Evolutionary conservation across 2,329 filamentous ascomycete species (phyloP).

Genomic region (Dendrostoma leiphaemia): DNA sequence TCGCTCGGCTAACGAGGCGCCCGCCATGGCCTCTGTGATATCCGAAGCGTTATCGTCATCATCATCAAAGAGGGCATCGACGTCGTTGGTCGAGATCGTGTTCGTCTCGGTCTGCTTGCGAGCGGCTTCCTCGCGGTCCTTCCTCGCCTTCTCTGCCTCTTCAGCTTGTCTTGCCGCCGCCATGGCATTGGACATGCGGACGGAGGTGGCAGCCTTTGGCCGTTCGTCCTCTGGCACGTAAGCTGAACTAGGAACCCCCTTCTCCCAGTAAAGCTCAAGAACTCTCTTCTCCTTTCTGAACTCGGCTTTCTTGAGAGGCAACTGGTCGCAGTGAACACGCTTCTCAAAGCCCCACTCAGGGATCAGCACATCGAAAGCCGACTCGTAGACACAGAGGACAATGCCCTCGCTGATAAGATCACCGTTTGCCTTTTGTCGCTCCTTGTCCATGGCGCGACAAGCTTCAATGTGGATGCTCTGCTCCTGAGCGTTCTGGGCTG

Average conservation of each 20-base stretch:
- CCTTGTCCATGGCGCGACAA: slow-evolving; percentile 93
- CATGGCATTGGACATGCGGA: slow-evolving; percentile 71
- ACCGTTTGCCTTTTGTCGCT: slow-evolving; percentile 78
- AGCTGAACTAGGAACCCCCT: slow-evolving; percentile 92
- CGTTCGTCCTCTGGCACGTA: slow-evolving; percentile 97
- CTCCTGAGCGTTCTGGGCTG: slow-evolving; percentile 93
- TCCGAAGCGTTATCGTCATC: slow-evolving; percentile 87
- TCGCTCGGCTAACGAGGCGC: slow-evolving; percentile 83
- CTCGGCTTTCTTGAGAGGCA: slow-evolving; percentile 98
- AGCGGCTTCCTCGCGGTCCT: slow-evolving; percentile 86
- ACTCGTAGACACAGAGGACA: slow-evolving; percentile 96
- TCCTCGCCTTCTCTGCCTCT: slow-evolving; percentile 74
- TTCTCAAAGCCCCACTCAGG: slow-evolving; percentile 99
- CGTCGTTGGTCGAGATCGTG: slow-evolving; percentile 88
- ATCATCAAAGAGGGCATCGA: slow-evolving; percentile 94
- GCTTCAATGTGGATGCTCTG: slow-evolving; percentile 99
- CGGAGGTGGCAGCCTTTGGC: slow-evolving; percentile 74
- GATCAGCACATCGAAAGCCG: slow-evolving; percentile 96
- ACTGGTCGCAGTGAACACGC: slow-evolving; percentile 96
- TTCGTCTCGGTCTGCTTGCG: slow-evolving; percentile 93
- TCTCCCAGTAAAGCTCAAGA: slow-evolving; percentile 98
- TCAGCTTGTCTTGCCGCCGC: slow-evolving; percentile 79
- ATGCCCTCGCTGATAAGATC: slow-evolving; percentile 95
- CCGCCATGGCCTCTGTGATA: slow-evolving; percentile 85
- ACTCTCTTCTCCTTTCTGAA: slow-evolving; percentile 95